Base-by-base conservation (phyloP, 768 basidiomycete species). In the Boletus pseudopeckii region DNA sequence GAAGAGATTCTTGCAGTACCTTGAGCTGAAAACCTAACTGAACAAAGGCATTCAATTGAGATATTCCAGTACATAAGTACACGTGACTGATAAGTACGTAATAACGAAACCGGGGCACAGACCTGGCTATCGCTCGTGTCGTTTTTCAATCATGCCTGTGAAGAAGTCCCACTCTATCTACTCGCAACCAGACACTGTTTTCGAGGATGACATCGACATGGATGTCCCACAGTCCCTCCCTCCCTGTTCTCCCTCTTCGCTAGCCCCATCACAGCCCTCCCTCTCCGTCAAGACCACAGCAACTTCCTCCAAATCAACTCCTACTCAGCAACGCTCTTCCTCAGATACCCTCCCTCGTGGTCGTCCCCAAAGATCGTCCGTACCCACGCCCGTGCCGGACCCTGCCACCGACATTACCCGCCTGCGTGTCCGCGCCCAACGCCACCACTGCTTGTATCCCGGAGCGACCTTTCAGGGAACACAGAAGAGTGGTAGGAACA, bases 401-500 rank as follows among this genome's bases (percentile, higher is more conserved):
- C 90, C 91, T 7, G 71, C 84, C 34, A 69, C 77, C 54, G 90
- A 92, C 68, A 87, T 92, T 55, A 90, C 90, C 46, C 85, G 82
- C 20, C 70, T 92, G 45, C 85, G 89, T 38, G 80, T 90, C 36
- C 81, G 85, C 45, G 79, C 86, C 18, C 83, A 83, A 58, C 80
- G 79, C 13, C 86, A 88, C 65, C 83, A 88, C 59, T 90, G 87
- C 67, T 77, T 92, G 10, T 91, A 94, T 71, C 88, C 95, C 30
- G 96, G 96, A 3, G 88, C 92, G 38, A 78, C 81, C 15, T 98
- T 95, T 70, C 79, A 84, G 55, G 96, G 96, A 3, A 93, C 91
- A 0, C 96, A 98, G 74, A 92, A 93, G 74, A 90, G 88, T 58
- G 96, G 95, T 4, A 80, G 92, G 61, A 95, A 90, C 68, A 90